phyloP scores from a whole-genome alignment of 2,329 filamentous ascomycete genomes.

The Claviceps sp. region DNA sequence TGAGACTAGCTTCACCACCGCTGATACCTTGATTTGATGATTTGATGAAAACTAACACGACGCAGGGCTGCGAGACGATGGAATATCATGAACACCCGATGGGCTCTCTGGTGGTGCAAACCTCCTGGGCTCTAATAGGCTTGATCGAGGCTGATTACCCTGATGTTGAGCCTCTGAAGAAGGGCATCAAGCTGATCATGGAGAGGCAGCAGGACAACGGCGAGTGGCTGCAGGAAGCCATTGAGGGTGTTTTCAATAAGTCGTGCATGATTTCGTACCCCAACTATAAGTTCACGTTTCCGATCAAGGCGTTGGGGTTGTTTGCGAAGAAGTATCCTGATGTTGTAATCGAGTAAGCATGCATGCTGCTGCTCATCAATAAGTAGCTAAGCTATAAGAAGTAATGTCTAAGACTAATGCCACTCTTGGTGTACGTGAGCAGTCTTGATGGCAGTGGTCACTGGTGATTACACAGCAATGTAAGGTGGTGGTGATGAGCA shows the following conservation, averaged over 20 bases:
- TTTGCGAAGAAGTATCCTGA: slow-evolving; percentile 63
- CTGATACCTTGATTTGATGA: too few species aligned
- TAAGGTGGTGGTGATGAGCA: not conserved
- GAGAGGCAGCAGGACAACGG: slow-evolving; percentile 73
- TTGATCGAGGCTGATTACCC: slow-evolving; percentile 76
- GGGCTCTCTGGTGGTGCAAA: slow-evolving; percentile 84
- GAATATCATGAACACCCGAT: slow-evolving; percentile 61
- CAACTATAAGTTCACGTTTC: slow-evolving; percentile 96
- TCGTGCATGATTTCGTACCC: slow-evolving; percentile 98
- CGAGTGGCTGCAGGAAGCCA: slow-evolving; percentile 89
- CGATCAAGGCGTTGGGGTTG: slow-evolving; percentile 86
- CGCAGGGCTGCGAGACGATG: slow-evolving; percentile 60
- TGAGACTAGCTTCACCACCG: not conserved
- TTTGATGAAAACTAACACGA: slow-evolving; percentile 7
- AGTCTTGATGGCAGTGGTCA: not conserved
- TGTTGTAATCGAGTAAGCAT: slow-evolving; percentile 30
- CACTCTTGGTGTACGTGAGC: not conserved
- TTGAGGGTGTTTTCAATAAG: slow-evolving; percentile 98
- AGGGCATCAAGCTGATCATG: slow-evolving; percentile 72
- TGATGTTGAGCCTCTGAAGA: slow-evolving; percentile 55
- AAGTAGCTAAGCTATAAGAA: not conserved
- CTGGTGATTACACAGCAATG: not conserved
- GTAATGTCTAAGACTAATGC: not conserved
- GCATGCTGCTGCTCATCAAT: not conserved
- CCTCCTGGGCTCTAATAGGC: slow-evolving; percentile 76